Percentiles rank a stretch among this genome's conserved stretches.
phyloP scores from a whole-genome alignment of 495 filamentous ascomycete species.

The Xylaria sp. region DNA sequence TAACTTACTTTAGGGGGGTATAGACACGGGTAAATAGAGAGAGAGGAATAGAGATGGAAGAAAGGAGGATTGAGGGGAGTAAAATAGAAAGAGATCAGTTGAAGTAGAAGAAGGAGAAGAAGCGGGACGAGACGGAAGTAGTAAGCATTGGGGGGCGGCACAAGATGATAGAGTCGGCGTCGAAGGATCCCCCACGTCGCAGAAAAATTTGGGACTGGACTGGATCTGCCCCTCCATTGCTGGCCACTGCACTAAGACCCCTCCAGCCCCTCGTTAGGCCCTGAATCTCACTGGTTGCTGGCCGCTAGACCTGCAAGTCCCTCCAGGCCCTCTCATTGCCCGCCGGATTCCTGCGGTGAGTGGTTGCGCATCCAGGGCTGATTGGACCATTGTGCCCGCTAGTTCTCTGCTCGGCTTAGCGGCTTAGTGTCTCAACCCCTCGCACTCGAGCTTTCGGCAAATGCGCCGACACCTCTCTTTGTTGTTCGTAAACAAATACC shows the following conservation, averaged over 20 bases:
- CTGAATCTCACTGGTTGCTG: conserved; percentile 12
- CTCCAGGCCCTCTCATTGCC: conserved; percentile 25
- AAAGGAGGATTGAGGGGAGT: conserved; percentile 6
- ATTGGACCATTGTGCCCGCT: conserved; percentile 11
- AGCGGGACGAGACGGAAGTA: conserved; percentile 26
- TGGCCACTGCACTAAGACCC: neutral
- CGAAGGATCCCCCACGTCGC: conserved; percentile 29
- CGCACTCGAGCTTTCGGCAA: conserved; percentile 21
- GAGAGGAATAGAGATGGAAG: conserved; percentile 17
- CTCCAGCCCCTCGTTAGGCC: conserved; percentile 13
- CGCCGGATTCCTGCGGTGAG: conserved; percentile 34
- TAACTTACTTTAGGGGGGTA: conserved; percentile 17
- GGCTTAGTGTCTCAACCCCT: conserved; percentile 14
- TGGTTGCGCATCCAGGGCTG: conserved; percentile 8
- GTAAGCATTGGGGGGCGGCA: conserved; percentile 32
- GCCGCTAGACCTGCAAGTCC: conserved; percentile 12
- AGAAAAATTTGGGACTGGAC: conserved; percentile 27
- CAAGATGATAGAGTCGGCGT: conserved; percentile 25
- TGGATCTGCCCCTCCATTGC: conserved; percentile 22
- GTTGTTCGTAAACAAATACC: neutral
- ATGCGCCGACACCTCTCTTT: neutral
- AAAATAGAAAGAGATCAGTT: conserved; percentile 6
- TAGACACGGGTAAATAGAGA: neutral
- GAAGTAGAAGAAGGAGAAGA: conserved; percentile 20
- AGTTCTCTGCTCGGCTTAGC: conserved; percentile 8